A percentile compares a stretch with the other conserved stretches of the same genome.
Evolutionary conservation across 2,329 filamentous ascomycete genomes (phyloP).

Genomic region (Amauroascus niger): DNA sequence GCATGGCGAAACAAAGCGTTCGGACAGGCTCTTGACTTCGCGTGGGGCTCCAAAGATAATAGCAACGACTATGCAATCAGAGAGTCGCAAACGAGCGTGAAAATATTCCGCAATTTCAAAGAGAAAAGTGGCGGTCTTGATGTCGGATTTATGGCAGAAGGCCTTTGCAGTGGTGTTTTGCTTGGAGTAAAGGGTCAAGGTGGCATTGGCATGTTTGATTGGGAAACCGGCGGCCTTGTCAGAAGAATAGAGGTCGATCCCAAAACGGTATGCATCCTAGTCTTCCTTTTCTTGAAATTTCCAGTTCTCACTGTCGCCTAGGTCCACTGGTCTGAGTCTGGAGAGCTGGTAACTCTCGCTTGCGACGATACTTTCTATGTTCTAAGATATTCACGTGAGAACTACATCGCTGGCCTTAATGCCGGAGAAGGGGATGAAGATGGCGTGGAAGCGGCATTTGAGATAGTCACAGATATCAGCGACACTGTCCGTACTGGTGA

Average conservation of each 20-base stretch:
- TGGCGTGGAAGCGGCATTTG: constrained; percentile 90
- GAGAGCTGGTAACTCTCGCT: constrained; percentile 82
- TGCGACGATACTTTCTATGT: constrained; percentile 96
- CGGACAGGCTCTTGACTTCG: constrained; percentile 88
- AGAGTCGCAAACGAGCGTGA: constrained; percentile 86
- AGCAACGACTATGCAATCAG: constrained; percentile 97
- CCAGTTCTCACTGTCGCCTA: constrained; percentile 24
- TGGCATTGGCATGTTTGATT: constrained; percentile 92
- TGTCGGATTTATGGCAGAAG: constrained; percentile 90
- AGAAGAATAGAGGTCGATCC: constrained; percentile 78
- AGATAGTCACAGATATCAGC: constrained; percentile 90
- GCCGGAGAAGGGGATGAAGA: constrained; percentile 75
- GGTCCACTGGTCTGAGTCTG: constrained; percentile 97
- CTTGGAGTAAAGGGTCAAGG: constrained; percentile 92
- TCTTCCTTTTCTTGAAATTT: neutral
- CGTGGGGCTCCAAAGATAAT: constrained; percentile 93
- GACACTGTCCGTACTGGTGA: constrained; percentile 88
- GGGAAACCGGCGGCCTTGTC: constrained; percentile 79
- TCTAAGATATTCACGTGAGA: constrained; percentile 79
- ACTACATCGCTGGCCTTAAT: constrained; percentile 74
- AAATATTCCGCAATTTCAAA: constrained; percentile 96
- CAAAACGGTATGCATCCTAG: constrained; percentile 41
- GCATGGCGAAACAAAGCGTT: constrained; percentile 98
- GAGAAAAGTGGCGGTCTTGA: constrained; percentile 83
- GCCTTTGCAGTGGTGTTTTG: constrained; percentile 75